phyloP scores from a whole-genome alignment of 1,284 basidiomycete genomes.

The Tilletia horrida region DNA sequence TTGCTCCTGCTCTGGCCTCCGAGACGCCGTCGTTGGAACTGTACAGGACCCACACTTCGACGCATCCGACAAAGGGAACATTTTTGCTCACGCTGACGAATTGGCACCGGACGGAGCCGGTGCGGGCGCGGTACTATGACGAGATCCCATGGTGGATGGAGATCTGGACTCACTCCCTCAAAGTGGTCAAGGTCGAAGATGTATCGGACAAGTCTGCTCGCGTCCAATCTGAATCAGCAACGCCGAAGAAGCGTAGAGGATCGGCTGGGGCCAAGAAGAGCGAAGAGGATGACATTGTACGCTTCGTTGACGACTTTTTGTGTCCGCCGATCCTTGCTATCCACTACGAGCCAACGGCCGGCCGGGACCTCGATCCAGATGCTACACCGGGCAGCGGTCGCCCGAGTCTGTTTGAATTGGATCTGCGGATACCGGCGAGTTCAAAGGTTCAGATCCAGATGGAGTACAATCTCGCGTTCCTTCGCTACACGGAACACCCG shows the following conservation, averaged over 20 bases:
- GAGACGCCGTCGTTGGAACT: conserved; percentile 4
- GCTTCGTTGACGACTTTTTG: conserved; percentile 31
- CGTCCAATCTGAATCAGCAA: too few relatives aligned
- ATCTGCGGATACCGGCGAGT: conserved; percentile 66
- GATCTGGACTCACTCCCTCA: conserved; percentile 79
- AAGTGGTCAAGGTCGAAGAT: conserved; percentile 49
- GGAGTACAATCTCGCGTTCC: conserved; percentile 77
- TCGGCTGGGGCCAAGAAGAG: background rate
- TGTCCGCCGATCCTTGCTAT: conserved; percentile 30
- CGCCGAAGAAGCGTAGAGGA: background rate
- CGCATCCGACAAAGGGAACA: conserved; percentile 54
- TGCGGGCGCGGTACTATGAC: conserved; percentile 75
- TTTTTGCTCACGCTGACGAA: conserved; percentile 72
- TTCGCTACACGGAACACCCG: conserved; percentile 91
- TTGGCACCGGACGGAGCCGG: conserved; percentile 56
- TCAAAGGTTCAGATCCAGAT: conserved; percentile 66
- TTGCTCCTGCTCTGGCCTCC: background rate
- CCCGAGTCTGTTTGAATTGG: conserved; percentile 60
- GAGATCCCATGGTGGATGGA: conserved; percentile 89
- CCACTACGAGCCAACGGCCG: conserved; percentile 32
- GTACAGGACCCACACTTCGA: conserved; percentile 10
- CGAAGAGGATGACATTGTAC: conserved; percentile 29
- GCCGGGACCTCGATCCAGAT: conserved; percentile 16
- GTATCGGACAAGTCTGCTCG: conserved; percentile 11
- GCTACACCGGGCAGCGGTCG: conserved; percentile 4